Conservation (phyloP, 108 stramenopile genomes). For the Cyclostephanos invisitatus region DNA sequence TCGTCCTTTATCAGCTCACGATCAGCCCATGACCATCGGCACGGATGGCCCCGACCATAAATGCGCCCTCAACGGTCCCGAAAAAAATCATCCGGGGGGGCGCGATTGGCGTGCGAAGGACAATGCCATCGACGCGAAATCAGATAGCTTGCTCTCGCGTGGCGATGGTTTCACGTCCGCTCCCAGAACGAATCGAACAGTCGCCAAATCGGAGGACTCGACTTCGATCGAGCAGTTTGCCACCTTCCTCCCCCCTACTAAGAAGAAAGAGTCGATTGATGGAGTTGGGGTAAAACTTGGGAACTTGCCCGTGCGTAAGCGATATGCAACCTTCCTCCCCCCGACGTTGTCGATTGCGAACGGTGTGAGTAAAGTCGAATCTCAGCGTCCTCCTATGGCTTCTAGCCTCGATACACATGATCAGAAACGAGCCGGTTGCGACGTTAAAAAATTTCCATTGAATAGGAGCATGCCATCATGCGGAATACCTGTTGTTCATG, state of each 20-base stretch:
- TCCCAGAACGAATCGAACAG: neutral
- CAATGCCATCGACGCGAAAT: neutral
- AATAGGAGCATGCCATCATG: constrained; percentile 15
- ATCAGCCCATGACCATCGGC: neutral
- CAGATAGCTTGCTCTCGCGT: neutral
- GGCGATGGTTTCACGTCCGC: neutral
- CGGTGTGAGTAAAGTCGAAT: neutral
- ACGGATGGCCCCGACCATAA: neutral
- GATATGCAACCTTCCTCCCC: constrained; percentile 6
- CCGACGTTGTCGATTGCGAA: neutral
- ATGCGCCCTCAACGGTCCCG: neutral
- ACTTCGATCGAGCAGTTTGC: neutral
- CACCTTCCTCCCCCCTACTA: neutral
- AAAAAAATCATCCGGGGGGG: too few species aligned
- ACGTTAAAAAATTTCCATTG: neutral
- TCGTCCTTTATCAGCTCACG: neutral
- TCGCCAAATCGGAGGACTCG: neutral
- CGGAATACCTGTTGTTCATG: neutral
- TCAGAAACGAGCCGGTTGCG: neutral
- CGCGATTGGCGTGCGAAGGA: too few species aligned
- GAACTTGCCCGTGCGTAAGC: neutral
- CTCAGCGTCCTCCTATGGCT: neutral
- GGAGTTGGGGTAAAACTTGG: neutral
- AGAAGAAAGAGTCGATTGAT: neutral
- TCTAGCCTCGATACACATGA: too few species aligned